phyloP scores from a whole-genome alignment of 2,329 filamentous ascomycete genomes.

The Botrytis fragariae region DNA sequence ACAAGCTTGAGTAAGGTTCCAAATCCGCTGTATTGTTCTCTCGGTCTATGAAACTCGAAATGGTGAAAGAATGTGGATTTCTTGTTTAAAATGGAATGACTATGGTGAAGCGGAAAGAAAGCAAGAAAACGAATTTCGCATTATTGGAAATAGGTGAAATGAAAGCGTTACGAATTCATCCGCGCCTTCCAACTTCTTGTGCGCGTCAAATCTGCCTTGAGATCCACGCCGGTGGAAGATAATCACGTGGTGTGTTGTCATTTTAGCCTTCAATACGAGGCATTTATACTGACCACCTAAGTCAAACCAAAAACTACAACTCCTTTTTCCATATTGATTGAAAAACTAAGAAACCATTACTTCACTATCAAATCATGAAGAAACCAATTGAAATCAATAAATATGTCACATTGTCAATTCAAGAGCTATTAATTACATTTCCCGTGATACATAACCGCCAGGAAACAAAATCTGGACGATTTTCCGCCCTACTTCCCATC shows the following conservation, averaged over 20 bases:
- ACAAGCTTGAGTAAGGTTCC: not conserved
- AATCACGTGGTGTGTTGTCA: not conserved
- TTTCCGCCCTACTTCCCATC: not conserved
- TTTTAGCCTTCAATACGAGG: not conserved
- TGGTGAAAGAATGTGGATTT: not conserved
- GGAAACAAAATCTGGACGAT: not conserved
- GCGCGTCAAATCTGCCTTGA: conserved; percentile 17
- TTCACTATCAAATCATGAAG: not conserved
- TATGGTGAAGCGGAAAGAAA: not conserved
- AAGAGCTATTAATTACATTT: not conserved
- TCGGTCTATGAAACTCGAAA: not conserved
- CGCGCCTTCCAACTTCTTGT: conserved; percentile 10
- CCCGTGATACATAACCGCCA: not conserved
- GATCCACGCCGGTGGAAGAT: not conserved
- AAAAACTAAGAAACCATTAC: not conserved
- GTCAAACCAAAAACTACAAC: not conserved
- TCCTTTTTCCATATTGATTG: not conserved
- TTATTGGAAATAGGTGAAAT: not conserved
- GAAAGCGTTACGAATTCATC: conserved; percentile 13
- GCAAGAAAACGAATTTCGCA: not conserved
- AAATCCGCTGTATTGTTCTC: not conserved
- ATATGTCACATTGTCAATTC: not conserved
- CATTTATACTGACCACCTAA: not conserved
- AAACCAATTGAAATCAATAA: not conserved
- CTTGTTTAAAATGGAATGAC: not conserved